Percentiles rank a stretch among this genome's conserved stretches.
phyloP scores from a whole-genome alignment of 2,329 filamentous ascomycete species.

The Xylaria sp. region DNA sequence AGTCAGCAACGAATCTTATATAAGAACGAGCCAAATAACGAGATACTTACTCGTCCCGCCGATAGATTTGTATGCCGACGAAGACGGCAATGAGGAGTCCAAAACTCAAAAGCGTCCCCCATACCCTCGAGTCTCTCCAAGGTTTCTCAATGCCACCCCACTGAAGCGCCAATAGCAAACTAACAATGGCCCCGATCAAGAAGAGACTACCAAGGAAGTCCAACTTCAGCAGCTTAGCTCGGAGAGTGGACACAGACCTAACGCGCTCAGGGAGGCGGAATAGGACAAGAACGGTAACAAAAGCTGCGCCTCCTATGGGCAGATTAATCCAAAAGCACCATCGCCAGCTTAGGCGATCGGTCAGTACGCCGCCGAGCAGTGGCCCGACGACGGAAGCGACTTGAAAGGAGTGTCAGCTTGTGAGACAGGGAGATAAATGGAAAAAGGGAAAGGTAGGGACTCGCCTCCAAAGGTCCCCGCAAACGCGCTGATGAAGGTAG shows the following conservation, averaged over 20 bases:
- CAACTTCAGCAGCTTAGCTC: conserved; percentile 8
- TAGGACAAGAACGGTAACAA: background rate
- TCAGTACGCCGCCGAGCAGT: background rate
- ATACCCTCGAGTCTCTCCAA: conserved; percentile 25
- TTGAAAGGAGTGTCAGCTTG: background rate
- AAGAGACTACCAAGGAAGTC: conserved; percentile 17
- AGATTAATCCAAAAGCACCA: too few species aligned
- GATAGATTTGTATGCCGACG: conserved; percentile 14
- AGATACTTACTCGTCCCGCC: conserved; percentile 4
- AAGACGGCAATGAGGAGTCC: conserved; percentile 13
- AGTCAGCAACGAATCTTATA: background rate
- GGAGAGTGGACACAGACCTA: background rate
- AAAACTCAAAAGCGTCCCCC: conserved; percentile 16
- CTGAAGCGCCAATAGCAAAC: conserved; percentile 20
- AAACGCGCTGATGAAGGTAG: background rate
- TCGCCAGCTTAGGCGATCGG: background rate
- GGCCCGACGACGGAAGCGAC: background rate
- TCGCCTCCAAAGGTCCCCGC: background rate
- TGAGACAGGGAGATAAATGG: too few species aligned
- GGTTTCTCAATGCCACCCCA: conserved; percentile 25
- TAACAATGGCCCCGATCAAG: conserved; percentile 12
- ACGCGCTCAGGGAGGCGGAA: background rate
- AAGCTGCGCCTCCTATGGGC: background rate
- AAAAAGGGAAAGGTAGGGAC: background rate
- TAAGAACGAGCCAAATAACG: background rate